Evolutionary conservation across 2,329 filamentous ascomycete genomes (phyloP), one percentile per base, ranked within the genome.

Genomic region (Alternaria sp.): DNA sequence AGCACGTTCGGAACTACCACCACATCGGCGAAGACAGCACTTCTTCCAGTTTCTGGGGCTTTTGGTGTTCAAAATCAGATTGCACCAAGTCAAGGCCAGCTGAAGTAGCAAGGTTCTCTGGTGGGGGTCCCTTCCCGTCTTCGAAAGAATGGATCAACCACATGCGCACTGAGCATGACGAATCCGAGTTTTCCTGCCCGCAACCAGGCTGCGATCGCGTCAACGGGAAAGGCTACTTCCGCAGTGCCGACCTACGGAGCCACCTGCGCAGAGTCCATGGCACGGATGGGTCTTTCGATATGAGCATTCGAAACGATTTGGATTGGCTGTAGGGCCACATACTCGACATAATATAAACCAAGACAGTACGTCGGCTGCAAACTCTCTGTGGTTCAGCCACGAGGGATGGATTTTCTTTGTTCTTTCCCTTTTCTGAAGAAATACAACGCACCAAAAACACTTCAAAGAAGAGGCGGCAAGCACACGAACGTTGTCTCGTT

Each of bases 61-160:
- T n/a, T n/a, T n/a, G n/a, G n/a, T n/a, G n/a, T n/a, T n/a, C 30
- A 4, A 51, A 27, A 4, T 1, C 3, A 27, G 27, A 3, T 0
- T 57, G 54, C 7, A 2, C 20, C 0, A 5, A 57, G 1, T 27
- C 34, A 8, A 11, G 0, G 2, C n/a, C 7, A 9, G 3, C 0
- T 6, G 14, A n/a, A n/a, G n/a, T n/a, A n/a, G n/a, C n/a, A n/a
- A n/a, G n/a, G n/a, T n/a, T n/a, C n/a, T n/a, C n/a, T n/a, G n/a
- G n/a, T n/a, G n/a, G n/a, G n/a, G n/a, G n/a, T n/a, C n/a, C n/a
- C 5, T 45, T 46, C 12, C 2, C 0, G 0, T 5, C 22, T 0
- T 46, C 25, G 0, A 27, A 20, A 25, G n/a, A 32, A 22, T 46
- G 25, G 16, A 18, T 40, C 2, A 28, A 32, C 2, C 55, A 58